Percentiles rank a stretch among this genome's conserved stretches.
These are phyloP conservation scores for Samsoniella hepiali DNA, from an alignment of 2,329 filamentous ascomycete species.

Conservation along the genomic window DNA sequence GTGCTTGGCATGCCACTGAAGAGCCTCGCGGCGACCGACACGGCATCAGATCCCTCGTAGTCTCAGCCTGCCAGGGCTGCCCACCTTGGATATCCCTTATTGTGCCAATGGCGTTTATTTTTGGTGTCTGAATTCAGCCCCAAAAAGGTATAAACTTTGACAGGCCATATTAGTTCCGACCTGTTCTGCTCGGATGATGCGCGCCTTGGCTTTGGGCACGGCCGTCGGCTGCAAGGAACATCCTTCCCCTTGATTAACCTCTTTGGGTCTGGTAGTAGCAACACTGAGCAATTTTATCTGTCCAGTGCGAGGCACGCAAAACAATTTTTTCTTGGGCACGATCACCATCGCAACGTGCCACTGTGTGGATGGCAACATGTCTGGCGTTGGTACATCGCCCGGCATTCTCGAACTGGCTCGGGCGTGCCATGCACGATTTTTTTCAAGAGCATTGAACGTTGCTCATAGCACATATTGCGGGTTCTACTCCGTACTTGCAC, in stretches of 20 bases:
- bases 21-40: neutral
- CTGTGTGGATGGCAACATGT: neutral
- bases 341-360: neutral
- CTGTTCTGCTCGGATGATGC: constrained; percentile 8
- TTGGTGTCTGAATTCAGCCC: neutral
- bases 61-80: neutral
- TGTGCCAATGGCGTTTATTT: neutral
- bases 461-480: neutral
- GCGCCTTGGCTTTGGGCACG: constrained; percentile 2
- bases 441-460: too few relatives aligned
- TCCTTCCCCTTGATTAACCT: constrained; percentile 2
- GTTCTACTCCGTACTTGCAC: too few relatives aligned
- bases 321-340: neutral
- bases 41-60: neutral
- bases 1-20: neutral
- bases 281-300: neutral
- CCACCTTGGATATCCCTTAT: neutral
- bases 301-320: neutral
- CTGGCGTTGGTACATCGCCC: neutral
- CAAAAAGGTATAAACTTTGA: neutral
- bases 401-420: neutral
- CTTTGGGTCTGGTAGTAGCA: neutral
- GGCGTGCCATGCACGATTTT: too few relatives aligned
- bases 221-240: neutral
- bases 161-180: neutral